Evolutionary conservation across 176 grass and related monocot species (phyloP).

Genomic region (Oryza nivara): DNA sequence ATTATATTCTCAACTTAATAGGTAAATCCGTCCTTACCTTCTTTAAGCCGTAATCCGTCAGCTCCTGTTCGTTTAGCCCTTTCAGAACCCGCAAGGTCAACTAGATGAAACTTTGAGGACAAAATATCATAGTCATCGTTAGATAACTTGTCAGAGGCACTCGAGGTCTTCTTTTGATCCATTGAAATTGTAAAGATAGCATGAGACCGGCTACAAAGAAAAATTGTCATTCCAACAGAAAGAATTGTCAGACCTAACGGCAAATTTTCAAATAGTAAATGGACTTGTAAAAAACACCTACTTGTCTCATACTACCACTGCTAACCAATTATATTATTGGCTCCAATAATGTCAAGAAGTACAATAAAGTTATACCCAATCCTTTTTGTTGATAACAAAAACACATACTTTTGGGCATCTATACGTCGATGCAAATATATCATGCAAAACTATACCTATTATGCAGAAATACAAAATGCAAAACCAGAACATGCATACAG

Average conservation of each 20-base stretch:
- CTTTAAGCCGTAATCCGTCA: constrained; percentile 78
- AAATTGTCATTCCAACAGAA: constrained; percentile 4
- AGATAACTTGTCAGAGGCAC: constrained; percentile 44
- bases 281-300: not conserved
- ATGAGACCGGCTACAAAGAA: constrained; percentile 76
- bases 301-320: not conserved
- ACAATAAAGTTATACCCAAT: not conserved
- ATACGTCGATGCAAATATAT: not conserved
- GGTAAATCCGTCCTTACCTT: constrained; percentile 47
- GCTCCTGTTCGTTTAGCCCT: constrained; percentile 81
- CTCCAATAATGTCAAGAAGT: not conserved
- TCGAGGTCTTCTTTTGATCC: constrained; percentile 68
- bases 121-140: constrained; percentile 67
- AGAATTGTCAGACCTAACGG: not conserved
- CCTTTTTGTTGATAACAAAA: not conserved
- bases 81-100: constrained; percentile 92
- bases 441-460: not conserved
- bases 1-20: constrained; percentile 21
- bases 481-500: not conserved
- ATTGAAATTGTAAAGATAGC: constrained; percentile 80
- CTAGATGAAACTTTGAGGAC: constrained; percentile 77
- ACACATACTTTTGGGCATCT: constrained; percentile 6
- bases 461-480: constrained; percentile 21
- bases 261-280: not conserved
- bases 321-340: not conserved